A percentile compares a stretch with the other conserved stretches of the same genome.
Evolutionary conservation across 139 green algal genomes (phyloP).

Genomic region (Bryopsis sp.): DNA sequence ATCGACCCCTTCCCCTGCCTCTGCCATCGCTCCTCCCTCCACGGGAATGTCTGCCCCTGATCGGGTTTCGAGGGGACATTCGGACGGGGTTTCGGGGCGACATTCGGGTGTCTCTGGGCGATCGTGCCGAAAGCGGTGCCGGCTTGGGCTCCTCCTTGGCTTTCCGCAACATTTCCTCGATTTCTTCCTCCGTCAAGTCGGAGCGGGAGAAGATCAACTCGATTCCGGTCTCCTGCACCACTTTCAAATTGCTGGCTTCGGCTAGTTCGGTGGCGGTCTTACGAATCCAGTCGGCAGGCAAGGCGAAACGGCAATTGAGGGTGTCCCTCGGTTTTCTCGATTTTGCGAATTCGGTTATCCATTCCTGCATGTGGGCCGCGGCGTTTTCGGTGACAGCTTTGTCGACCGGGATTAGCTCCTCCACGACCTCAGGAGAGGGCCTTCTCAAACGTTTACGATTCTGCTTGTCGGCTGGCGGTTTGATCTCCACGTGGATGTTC

Average conservation of each 20-base stretch:
- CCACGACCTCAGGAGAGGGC: neutral
- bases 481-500: constrained; percentile 16
- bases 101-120: too few species aligned
- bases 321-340: neutral
- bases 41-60: too few species aligned
- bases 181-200: too few species aligned
- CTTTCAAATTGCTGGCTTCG: neutral
- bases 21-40: too few species aligned
- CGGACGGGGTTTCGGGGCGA: too few species aligned
- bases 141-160: too few species aligned
- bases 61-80: too few species aligned
- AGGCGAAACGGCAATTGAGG: constrained; percentile 8
- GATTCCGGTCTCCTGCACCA: constrained; percentile 10
- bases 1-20: too few species aligned
- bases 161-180: too few species aligned
- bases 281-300: constrained; percentile 8
- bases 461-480: neutral
- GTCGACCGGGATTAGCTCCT: constrained; percentile 5
- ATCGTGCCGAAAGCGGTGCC: too few species aligned
- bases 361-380: constrained; percentile 5
- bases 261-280: neutral
- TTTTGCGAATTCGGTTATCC: constrained; percentile 1
- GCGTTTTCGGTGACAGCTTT: constrained; percentile 12
- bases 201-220: neutral
- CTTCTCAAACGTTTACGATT: constrained; percentile 1